Evolutionary conservation across 176 grass and related monocot species (phyloP), one percentile per base, ranked within the genome.

Genomic region (Olyra latifolia): DNA sequence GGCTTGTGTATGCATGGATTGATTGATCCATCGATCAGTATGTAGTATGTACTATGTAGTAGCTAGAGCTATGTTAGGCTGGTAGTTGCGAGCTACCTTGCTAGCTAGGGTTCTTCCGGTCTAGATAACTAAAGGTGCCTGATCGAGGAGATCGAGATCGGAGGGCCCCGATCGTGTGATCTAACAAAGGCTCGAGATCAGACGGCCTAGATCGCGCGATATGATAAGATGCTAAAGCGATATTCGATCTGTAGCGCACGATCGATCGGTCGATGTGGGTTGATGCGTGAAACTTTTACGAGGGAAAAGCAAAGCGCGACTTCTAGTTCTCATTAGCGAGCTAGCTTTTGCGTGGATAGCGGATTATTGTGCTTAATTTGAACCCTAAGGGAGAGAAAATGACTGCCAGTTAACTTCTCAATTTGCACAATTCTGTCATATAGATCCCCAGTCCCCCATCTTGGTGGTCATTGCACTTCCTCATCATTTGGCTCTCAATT

Each of bases 161-260:
- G 87, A 71, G 57, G 82, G 72, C 7, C 3, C 0, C 7, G 82
- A 89, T 85, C 20, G 1, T 3, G 0, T 25, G 4, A 19, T 60
- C 23, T 2, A 81, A 3, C 23, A 55, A 69, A 66, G 84, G 32
- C 39, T 53, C 24, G 5, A 32, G 69, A 89, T 85, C 64, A 28
- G 2, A 57, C 27, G 72, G 65, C 0, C 29, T 16, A 8, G 64
- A 39, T 64, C 48, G 56, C 14, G 17, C 35, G 71, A 85, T 56
- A 28, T 76, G 77, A 85, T 66, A 77, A 85, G 77, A 89, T 89
- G 82, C 77, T 82, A 81, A 85, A 89, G 15, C 17, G 16, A 64
- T 44, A 66, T 71, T 71, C 56, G 55, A 40, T 61, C 77, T 85
- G 76, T 70, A 74, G 82, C 62, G 62, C 76, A 84, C 23, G 69